Evolutionary conservation across 257 asterid species (phyloP).

Genomic region (Solanum appendiculatum): DNA sequence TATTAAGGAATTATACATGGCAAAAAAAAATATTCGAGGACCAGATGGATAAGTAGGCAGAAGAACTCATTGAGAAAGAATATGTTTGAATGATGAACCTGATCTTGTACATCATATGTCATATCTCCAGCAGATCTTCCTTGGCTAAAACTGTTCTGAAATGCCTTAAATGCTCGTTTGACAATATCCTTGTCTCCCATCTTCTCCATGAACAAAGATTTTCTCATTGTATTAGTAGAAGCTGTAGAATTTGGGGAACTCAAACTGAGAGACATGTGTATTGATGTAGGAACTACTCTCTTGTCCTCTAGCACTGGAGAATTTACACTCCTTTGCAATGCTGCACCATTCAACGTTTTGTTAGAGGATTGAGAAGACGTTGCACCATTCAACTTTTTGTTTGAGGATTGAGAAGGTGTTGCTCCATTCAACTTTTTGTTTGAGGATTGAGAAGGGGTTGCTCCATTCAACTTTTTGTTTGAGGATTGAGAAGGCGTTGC

Average conservation of each 20-base stretch:
- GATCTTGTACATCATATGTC: constrained; percentile 22
- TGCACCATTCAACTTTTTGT: neutral
- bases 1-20: neutral
- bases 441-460: neutral
- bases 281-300: constrained; percentile 43
- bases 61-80: neutral
- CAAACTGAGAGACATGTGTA: constrained; percentile 84
- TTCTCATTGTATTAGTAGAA: constrained; percentile 35
- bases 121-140: constrained; percentile 26
- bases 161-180: constrained; percentile 73
- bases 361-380: neutral
- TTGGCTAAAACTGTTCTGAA: constrained; percentile 50
- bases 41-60: neutral
- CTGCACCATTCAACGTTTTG: neutral
- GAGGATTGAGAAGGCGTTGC: neutral
- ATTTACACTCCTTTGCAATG: constrained; percentile 25
- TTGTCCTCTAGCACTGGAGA: constrained; percentile 24
- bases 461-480: neutral
- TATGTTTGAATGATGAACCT: constrained; percentile 19
- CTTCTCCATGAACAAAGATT: constrained; percentile 82
- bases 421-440: neutral
- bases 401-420: neutral
- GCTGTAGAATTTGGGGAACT: constrained; percentile 36
- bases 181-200: constrained; percentile 99
- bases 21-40: neutral